These are phyloP conservation scores for Tilletia caries DNA, from an alignment of 1,284 basidiomycete species.

Conservation along the genomic window DNA sequence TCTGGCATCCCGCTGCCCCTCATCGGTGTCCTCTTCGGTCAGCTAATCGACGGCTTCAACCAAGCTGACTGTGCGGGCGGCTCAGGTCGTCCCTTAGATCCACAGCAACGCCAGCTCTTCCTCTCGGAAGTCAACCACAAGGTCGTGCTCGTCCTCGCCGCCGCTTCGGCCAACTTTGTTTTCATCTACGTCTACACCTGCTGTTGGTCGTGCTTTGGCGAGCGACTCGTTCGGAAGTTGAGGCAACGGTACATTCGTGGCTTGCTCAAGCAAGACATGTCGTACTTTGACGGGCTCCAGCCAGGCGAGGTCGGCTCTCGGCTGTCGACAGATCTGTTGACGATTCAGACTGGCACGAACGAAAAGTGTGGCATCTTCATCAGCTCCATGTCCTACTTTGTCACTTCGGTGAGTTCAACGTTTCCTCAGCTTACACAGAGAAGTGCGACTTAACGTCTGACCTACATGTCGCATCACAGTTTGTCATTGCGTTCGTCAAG, in stretches of 20 bases:
- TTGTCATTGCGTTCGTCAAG: conserved; percentile 39
- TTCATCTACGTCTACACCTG: conserved; percentile 47
- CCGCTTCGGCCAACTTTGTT: conserved; percentile 43
- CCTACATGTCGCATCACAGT: conserved; percentile 19
- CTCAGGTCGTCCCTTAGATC: conserved; percentile 9
- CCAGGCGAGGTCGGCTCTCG: conserved; percentile 39
- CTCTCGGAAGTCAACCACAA: conserved; percentile 33
- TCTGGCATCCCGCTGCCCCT: conserved; percentile 43
- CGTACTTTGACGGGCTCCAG: conserved; percentile 42
- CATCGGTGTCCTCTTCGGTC: conserved; percentile 43
- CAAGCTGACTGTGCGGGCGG: conserved; percentile 22
- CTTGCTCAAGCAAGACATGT: conserved; percentile 56
- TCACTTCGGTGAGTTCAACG: conserved; percentile 12
- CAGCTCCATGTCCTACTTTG: conserved; percentile 38
- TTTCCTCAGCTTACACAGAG: neutral
- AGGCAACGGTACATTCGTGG: conserved; percentile 56
- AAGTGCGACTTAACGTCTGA: neutral
- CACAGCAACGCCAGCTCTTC: conserved; percentile 27
- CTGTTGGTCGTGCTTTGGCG: conserved; percentile 42
- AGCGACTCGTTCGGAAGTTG: conserved; percentile 40
- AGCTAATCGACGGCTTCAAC: conserved; percentile 47
- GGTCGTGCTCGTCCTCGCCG: conserved; percentile 29
- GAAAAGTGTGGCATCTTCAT: conserved; percentile 46
- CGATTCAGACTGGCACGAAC: conserved; percentile 43
- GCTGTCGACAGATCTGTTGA: conserved; percentile 35